Evolutionary conservation across 1,284 basidiomycete species (phyloP), one percentile per base, ranked within the genome.

Genomic region (Papiliotrema laurentii): DNA sequence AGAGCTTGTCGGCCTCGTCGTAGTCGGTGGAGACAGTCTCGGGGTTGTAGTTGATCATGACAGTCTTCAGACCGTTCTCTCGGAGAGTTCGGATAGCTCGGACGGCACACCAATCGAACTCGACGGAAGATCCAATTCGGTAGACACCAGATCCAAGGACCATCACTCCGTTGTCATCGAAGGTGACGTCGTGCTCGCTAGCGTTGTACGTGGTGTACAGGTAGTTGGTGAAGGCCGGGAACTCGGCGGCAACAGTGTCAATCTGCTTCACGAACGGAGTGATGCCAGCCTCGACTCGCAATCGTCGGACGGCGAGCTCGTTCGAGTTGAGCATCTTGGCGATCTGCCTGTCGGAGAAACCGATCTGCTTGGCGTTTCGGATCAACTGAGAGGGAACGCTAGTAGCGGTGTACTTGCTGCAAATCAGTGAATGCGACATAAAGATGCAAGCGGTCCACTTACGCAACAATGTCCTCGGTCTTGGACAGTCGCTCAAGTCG

Each of bases 41-140:
- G 22, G 94, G 94, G 74, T 97, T 97, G 77, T 97, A 97, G 78
- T 97, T 98, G 76, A 98, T 88, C 96, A 97, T 98, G 76, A 97
- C 84, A 7, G 96, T 97, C 67, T 90, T 91, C 56, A 90, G 79
- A n/a, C 92, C 92, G 67, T 88, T 85, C 38, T 94, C 87, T 51
- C 94, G 89, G 36, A 98, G 80, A 1, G 94, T 97, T 58, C 94
- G 80, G 73, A 97, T 97, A 25, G 93, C 91, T 45, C 93, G 86
- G 44, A 98, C 96, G 18, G 94, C 94, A 75, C 94, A 98, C 96
- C 94, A 98, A 73, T 98, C 94, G 75, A 98, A 98, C 76, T 98
- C 96, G 73, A 98, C 96, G 2, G 92, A 97, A 1, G 92, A 97
- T 30, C 96, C 94, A 63, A 98, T 98, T 50, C 96, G 86, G 77